phyloP scores from a whole-genome alignment of 768 basidiomycete genomes.

The Lactarius evosmus region DNA sequence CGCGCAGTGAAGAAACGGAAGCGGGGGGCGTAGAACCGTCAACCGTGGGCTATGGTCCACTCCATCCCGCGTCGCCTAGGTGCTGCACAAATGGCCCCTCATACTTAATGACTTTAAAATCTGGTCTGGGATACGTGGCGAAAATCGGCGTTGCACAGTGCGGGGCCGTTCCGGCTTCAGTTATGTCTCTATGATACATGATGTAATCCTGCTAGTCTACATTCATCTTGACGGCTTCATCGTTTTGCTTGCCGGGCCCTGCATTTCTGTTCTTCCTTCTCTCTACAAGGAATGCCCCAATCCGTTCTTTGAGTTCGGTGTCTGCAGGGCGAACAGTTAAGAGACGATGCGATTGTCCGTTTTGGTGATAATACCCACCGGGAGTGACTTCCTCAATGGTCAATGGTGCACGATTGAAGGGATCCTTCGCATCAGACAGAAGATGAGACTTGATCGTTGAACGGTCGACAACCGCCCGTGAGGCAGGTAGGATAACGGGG shows the following conservation, averaged over 20 bases:
- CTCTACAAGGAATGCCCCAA: slow-evolving; percentile 67
- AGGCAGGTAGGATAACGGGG: slow-evolving; percentile 87
- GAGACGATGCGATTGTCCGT: neutral
- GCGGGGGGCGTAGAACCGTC: slow-evolving; percentile 7
- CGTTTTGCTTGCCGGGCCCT: slow-evolving; percentile 26
- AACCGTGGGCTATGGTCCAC: neutral
- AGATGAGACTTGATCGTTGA: slow-evolving; percentile 94
- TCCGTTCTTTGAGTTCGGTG: slow-evolving; percentile 66
- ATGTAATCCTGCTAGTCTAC: slow-evolving; percentile 15
- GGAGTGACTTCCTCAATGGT: slow-evolving; percentile 75
- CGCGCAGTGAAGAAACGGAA: slow-evolving; percentile 23
- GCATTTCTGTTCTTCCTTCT: slow-evolving; percentile 42
- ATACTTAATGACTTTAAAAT: neutral
- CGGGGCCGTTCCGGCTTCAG: slow-evolving; percentile 3
- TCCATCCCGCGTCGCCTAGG: neutral
- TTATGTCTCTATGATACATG: slow-evolving; percentile 11
- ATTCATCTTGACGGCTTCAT: slow-evolving; percentile 27
- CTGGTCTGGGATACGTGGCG: slow-evolving; percentile 4
- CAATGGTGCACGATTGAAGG: slow-evolving; percentile 90
- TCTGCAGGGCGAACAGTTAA: slow-evolving; percentile 40
- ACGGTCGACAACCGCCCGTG: slow-evolving; percentile 73
- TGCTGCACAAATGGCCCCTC: neutral
- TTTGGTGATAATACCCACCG: slow-evolving; percentile 45
- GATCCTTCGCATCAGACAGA: slow-evolving; percentile 87
- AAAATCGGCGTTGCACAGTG: neutral